Conservation (phyloP, 306 rosid species). For the Ammopiptanthus mongolicus region DNA sequence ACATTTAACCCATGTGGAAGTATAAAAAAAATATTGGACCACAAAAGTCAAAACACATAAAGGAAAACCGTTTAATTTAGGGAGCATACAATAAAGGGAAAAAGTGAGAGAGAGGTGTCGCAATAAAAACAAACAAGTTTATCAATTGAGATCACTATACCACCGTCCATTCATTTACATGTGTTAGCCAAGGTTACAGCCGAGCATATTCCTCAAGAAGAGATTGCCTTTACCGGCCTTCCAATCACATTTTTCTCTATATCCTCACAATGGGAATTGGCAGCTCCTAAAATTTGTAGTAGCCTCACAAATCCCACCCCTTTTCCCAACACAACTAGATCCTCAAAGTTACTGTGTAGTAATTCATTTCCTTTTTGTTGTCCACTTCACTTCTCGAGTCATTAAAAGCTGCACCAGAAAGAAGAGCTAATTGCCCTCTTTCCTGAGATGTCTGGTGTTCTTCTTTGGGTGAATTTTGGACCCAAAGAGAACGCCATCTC, state of each 20-base stretch:
- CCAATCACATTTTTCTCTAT: constrained; percentile 26
- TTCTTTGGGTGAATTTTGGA: constrained; percentile 62
- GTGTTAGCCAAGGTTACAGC: constrained; percentile 27
- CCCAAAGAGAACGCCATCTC: constrained; percentile 50
- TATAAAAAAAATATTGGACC: not conserved
- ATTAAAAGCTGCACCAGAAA: not conserved
- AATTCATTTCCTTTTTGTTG: not conserved
- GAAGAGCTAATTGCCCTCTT: not conserved
- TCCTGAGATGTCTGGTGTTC: constrained; percentile 53
- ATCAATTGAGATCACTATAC: not conserved
- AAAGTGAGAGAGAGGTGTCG: not conserved
- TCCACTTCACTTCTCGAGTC: not conserved
- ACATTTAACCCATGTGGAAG: no score
- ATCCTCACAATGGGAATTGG: not conserved
- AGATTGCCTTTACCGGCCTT: constrained; percentile 7
- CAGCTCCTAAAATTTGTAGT: not conserved
- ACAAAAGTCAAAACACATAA: not conserved
- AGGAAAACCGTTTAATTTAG: constrained; percentile 30
- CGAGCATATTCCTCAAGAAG: constrained; percentile 27
- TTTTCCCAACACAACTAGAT: not conserved
- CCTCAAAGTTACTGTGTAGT: not conserved
- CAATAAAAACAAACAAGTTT: constrained; percentile 26
- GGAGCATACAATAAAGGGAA: constrained; percentile 12
- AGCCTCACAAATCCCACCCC: not conserved
- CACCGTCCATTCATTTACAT: constrained; percentile 30